Evolutionary conservation across 208 protist species (phyloP), one percentile per base, ranked within the genome.

Genomic region (Blastocrithidia nonstop): DNA sequence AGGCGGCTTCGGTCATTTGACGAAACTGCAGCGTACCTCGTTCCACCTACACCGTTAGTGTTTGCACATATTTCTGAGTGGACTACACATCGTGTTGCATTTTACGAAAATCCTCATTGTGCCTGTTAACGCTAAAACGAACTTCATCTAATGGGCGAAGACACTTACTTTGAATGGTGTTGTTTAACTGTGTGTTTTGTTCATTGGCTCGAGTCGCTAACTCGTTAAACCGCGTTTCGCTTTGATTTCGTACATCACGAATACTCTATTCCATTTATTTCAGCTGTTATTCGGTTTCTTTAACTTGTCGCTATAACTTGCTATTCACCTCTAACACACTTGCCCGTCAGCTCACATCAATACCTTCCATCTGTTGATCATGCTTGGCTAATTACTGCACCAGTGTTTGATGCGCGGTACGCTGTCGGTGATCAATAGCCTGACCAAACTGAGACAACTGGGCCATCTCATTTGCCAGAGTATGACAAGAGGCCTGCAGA

Each of bases 261-360:
- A n/a, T n/a, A n/a, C n/a, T n/a, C n/a, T n/a, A n/a, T n/a, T n/a
- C n/a, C n/a, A n/a, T n/a, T n/a, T n/a, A n/a, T n/a, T n/a, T n/a
- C n/a, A n/a, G n/a, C n/a, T n/a, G n/a, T n/a, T n/a, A n/a, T n/a
- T n/a, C n/a, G n/a, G n/a, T n/a, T n/a, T n/a, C n/a, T n/a, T n/a
- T n/a, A n/a, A n/a, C n/a, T n/a, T n/a, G n/a, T n/a, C n/a, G n/a
- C n/a, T 35, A 11, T 35, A 35, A 11, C 29, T 35, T 35, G 7
- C 50, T 64, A 40, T 51, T 60, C 16, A 88, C 45, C 31, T 86
- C 77, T 4, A 61, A 57, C 23, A 92, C 57, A 36, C 72, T 82
- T 3, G 75, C 60, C 0, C 75, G 67, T 78, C 74, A 92, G 57
- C 67, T 86, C 2, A 72, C 36, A 37, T 92, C 75, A 19, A 88